A percentile compares a stretch with the other conserved stretches of the same genome.
These are phyloP conservation scores for Nitzschia sp. DNA, from an alignment of 108 stramenopile genomes.

Conservation along the genomic window DNA sequence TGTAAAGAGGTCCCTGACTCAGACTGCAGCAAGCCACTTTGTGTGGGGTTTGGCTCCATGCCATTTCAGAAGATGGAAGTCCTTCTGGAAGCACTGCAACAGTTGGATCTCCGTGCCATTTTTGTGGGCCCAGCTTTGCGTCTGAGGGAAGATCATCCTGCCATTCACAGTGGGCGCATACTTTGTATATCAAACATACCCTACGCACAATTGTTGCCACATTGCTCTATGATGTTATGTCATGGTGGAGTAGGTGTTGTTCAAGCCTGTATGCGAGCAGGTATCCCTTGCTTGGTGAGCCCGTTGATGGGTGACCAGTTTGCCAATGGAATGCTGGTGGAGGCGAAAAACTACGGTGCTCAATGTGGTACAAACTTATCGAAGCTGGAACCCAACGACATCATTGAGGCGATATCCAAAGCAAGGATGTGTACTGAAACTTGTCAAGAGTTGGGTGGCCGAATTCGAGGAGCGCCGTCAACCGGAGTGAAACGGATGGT, in stretches of 20 bases:
- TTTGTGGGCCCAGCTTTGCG: slow-evolving; percentile 11
- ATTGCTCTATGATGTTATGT: slow-evolving; percentile 29
- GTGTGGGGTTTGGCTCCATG: slow-evolving; percentile 41
- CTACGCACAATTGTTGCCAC: slow-evolving; percentile 26
- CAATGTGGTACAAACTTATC: slow-evolving; percentile 1
- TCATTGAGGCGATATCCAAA: not conserved
- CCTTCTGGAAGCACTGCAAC: slow-evolving; percentile 21
- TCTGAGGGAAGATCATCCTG: not conserved
- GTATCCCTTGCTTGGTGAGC: slow-evolving; percentile 23
- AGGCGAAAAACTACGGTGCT: slow-evolving; percentile 19
- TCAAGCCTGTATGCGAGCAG: slow-evolving; percentile 28
- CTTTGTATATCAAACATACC: slow-evolving; percentile 13
- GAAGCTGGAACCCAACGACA: slow-evolving; percentile 1
- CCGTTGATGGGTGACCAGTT: slow-evolving; percentile 42
- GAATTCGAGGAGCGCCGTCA: not conserved
- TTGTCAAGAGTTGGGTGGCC: slow-evolving; percentile 5
- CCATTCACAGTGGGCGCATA: not conserved
- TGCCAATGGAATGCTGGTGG: slow-evolving; percentile 9
- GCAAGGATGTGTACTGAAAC: not conserved
- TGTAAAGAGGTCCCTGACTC: not conserved
- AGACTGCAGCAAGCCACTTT: slow-evolving; percentile 26
- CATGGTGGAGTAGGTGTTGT: slow-evolving; percentile 36
- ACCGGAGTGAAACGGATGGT: too few relatives aligned
- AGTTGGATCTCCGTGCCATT: not conserved
- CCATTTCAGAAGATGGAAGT: slow-evolving; percentile 4